A percentile compares a stretch with the other conserved stretches of the same genome.
Conservation (phyloP, 805 yeast genomes). For the Kazachstania kunashirensis region DNA sequence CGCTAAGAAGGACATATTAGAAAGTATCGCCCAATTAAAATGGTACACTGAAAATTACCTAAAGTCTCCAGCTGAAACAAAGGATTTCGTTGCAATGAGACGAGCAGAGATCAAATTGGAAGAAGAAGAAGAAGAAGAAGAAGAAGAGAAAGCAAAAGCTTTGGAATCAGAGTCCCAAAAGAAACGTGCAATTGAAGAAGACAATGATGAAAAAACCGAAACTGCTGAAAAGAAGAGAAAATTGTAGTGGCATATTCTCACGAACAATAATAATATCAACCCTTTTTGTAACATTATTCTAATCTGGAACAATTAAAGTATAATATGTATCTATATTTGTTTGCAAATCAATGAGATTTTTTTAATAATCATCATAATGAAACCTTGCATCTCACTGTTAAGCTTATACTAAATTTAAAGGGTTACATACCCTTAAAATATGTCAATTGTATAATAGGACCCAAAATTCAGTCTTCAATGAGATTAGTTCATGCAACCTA, state of each 20-base stretch:
- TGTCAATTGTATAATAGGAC: too few species aligned
- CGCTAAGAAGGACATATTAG: slow-evolving; percentile 79
- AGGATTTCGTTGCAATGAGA: slow-evolving; percentile 8
- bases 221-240: slow-evolving; percentile 1
- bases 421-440: too few species aligned
- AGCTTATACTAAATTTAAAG: too few species aligned
- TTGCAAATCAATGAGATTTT: too few species aligned
- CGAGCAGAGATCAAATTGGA: background rate
- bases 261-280: too few species aligned
- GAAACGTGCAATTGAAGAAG: background rate
- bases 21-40: slow-evolving; percentile 72
- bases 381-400: too few species aligned
- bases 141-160: background rate
- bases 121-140: background rate
- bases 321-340: too few species aligned
- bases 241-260: too few species aligned
- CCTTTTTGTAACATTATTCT: background rate
- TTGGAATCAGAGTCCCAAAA: background rate
- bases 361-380: too few species aligned
- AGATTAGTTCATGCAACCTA: too few species aligned
- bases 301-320: background rate
- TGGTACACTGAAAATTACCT: slow-evolving; percentile 70
- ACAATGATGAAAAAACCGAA: background rate
- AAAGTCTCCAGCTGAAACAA: slow-evolving; percentile 14
- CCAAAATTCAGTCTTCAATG: too few species aligned